Evolutionary conservation across 257 asterid genomes (phyloP), one percentile per base, ranked within the genome.

Genomic region (Petrea volubilis): DNA sequence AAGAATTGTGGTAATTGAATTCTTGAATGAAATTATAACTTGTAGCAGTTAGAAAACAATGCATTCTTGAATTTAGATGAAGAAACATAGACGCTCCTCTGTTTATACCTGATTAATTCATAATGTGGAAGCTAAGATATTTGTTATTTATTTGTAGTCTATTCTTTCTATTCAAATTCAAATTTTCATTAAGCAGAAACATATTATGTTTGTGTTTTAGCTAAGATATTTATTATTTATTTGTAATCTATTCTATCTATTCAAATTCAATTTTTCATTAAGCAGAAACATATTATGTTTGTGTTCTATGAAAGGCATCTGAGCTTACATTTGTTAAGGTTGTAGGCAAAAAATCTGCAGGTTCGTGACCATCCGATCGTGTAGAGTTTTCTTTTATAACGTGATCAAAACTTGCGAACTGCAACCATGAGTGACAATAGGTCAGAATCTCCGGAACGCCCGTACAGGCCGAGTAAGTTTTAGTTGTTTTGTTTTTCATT

Each of bases 361-460:
- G 85, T 77, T 74, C 83, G 76, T 46, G 70, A 71, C 38, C 34
- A 58, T 75, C 52, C 64, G 78, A 75, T 79, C 78, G 66, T 66
- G 60, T 65, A 29, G 52, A 67, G 55, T 33, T 28, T 68, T 1
- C 14, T 61, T 27, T 44, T 57, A 38, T 11, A 1, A 43, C 27
- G 77, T 84, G 70, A 51, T 80, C 81, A 70, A n/a, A 61, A 63
- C 75, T 81, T 73, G 67, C 77, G 71, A 79, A 72, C 79, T 79
- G 81, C 83, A 76, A 82, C 60, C 83, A 88, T 88, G 94, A 83
- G 87, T 79, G 98, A 84, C 84, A 73, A 79, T 73, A 81, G 64
- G 78, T 77, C 90, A 21, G 94, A 85, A 79, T 79, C 82, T 75
- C 69, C 74, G 33, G 95, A 90, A 67, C 83, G 86, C 71, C 88